Percentiles rank a stretch among this genome's conserved stretches.
Conservation (phyloP, 2,329 filamentous ascomycete species). For the Phialophora expanda region DNA sequence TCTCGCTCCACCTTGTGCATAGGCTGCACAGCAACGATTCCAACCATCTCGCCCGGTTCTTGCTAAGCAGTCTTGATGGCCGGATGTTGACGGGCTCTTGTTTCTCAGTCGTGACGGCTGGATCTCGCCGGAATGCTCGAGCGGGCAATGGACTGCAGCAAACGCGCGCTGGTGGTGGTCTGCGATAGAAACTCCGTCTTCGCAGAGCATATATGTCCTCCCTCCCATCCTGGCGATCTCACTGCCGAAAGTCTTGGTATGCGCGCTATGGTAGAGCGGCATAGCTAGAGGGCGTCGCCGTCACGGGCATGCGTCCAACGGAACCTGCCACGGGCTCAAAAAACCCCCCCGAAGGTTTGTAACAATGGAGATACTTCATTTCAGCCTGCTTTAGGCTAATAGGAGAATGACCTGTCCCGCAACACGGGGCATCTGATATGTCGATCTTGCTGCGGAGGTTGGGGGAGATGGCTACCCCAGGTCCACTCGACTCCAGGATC, state of each 20-base stretch:
- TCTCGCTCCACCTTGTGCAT: slow-evolving; percentile 42
- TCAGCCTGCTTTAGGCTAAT: slow-evolving; percentile 27
- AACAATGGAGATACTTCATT: slow-evolving; percentile 5
- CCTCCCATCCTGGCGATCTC: neutral
- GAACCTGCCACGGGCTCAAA: neutral
- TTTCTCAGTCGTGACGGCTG: neutral
- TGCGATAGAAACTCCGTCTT: neutral
- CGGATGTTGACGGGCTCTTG: neutral
- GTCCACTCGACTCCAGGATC: neutral
- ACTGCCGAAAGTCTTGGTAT: slow-evolving; percentile 11
- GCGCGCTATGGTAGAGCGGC: neutral
- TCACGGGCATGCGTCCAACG: slow-evolving; percentile 6
- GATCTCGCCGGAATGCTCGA: neutral
- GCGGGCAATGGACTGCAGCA: neutral
- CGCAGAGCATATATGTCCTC: slow-evolving; percentile 6
- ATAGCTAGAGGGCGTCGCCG: neutral
- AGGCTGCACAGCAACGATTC: slow-evolving; percentile 10
- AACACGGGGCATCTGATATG: neutral
- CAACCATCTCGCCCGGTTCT: slow-evolving; percentile 9
- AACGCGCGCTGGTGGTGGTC: neutral
- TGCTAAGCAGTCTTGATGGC: neutral
- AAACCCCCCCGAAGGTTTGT: neutral
- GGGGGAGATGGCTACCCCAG: slow-evolving; percentile 18
- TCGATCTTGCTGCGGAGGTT: slow-evolving; percentile 12
- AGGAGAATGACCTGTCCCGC: slow-evolving; percentile 22